These are phyloP conservation scores for Pichia occidentalis DNA, from an alignment of 805 yeast genomes.

Conservation along the genomic window DNA sequence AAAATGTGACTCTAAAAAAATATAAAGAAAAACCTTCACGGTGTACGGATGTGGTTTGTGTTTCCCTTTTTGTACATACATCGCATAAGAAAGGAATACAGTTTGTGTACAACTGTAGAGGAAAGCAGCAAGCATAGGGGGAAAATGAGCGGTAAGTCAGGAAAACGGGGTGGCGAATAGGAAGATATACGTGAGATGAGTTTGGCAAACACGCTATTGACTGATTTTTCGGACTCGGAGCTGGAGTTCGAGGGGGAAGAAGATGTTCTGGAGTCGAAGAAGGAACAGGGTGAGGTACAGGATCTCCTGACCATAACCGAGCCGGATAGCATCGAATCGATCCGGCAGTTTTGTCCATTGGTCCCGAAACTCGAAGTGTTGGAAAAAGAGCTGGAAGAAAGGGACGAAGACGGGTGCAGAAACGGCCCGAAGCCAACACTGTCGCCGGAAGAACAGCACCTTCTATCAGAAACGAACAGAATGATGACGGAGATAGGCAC, in stretches of 20 bases:
- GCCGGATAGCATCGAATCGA: slow-evolving; percentile 19
- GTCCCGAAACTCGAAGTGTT: slow-evolving; percentile 19
- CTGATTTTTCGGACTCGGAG: slow-evolving; percentile 33
- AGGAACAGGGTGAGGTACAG: not conserved
- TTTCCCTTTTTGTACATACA: no score
- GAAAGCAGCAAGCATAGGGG: not conserved
- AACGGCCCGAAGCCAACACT: slow-evolving; percentile 13
- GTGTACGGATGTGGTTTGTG: no score
- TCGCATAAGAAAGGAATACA: no score
- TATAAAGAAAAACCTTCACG: no score
- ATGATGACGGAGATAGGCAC: slow-evolving; percentile 7
- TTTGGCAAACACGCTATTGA: slow-evolving; percentile 37
- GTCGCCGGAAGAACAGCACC: slow-evolving; percentile 34
- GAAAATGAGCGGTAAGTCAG: not conserved
- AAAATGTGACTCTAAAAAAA: no score
- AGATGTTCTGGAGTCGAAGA: not conserved
- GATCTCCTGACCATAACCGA: slow-evolving; percentile 13
- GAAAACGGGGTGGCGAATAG: no score
- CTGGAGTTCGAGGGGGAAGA: slow-evolving; percentile 9
- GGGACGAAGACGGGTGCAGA: no score
- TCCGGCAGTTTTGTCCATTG: slow-evolving; percentile 25
- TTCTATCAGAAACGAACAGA: slow-evolving; percentile 33
- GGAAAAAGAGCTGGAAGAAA: slow-evolving; percentile 21
- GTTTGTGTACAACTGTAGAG: no score
- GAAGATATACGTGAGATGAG: no score